Evolutionary conservation across 768 basidiomycete genomes (phyloP).

Genomic region (Cystobasidium ongulense): DNA sequence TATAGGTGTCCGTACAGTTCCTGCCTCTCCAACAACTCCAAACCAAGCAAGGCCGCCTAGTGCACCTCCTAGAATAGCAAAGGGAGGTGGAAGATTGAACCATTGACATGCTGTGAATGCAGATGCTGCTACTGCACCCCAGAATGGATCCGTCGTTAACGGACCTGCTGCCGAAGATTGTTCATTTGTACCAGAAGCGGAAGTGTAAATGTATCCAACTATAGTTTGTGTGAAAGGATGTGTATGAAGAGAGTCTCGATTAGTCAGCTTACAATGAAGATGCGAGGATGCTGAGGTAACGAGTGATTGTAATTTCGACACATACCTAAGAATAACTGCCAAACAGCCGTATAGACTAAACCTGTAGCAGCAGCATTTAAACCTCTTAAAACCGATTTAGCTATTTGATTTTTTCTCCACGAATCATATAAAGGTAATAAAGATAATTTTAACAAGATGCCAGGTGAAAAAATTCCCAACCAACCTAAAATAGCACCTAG

Average conservation of each 20-base stretch:
- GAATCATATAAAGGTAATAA: conserved; percentile 41
- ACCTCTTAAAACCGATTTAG: conserved; percentile 39
- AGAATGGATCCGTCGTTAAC: background rate
- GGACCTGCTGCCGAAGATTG: background rate
- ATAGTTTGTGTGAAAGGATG: background rate
- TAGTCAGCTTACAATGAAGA: background rate
- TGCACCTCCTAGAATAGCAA: background rate
- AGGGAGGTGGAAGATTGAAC: background rate
- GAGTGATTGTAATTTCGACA: background rate
- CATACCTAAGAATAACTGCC: conserved; percentile 24
- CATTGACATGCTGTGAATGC: background rate
- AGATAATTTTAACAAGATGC: conserved; percentile 45
- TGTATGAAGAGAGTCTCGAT: background rate
- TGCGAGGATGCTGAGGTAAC: background rate
- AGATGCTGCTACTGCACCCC: background rate
- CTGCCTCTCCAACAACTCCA: background rate
- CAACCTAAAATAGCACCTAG: conserved; percentile 52
- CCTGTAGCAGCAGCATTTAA: conserved; percentile 44
- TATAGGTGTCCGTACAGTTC: background rate
- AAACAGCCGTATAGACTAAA: conserved; percentile 41
- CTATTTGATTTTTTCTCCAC: conserved; percentile 32
- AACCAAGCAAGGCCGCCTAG: background rate
- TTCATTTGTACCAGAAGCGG: background rate
- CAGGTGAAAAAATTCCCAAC: conserved; percentile 53
- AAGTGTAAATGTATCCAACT: conserved; percentile 2